A percentile compares a stretch with the other conserved stretches of the same genome.
These are phyloP conservation scores for Candida quercuum DNA, from an alignment of 805 yeast species.

Conservation along the genomic window DNA sequence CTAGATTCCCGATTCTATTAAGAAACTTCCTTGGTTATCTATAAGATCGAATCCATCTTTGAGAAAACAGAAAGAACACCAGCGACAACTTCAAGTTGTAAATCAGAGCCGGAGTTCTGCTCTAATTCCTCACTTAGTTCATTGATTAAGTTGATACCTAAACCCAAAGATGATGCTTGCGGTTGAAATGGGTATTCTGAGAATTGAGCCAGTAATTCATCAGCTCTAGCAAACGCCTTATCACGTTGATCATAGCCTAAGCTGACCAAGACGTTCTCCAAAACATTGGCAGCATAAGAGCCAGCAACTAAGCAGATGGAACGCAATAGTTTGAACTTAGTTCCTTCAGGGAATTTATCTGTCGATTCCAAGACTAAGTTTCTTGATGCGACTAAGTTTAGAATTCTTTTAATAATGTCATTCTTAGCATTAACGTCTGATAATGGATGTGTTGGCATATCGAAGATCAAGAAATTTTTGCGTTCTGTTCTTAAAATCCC, in stretches of 20 bases:
- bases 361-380: slow-evolving; percentile 53
- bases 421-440: slow-evolving; percentile 83
- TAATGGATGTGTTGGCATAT: slow-evolving; percentile 98
- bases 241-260: slow-evolving; percentile 86
- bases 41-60: slow-evolving; percentile 85
- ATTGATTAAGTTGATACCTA: slow-evolving; percentile 61
- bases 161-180: slow-evolving; percentile 55
- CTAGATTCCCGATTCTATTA: background rate
- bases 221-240: slow-evolving; percentile 90
- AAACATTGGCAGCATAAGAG: slow-evolving; percentile 92
- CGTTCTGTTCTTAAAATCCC: slow-evolving; percentile 95
- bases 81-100: slow-evolving; percentile 83
- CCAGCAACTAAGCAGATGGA: slow-evolving; percentile 81
- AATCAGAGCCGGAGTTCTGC: slow-evolving; percentile 37
- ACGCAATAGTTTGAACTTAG: slow-evolving; percentile 68
- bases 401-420: slow-evolving; percentile 65
- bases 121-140: slow-evolving; percentile 40
- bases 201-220: slow-evolving; percentile 77
- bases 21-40: slow-evolving; percentile 11
- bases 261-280: slow-evolving; percentile 78
- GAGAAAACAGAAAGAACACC: slow-evolving; percentile 89
- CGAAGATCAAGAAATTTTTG: slow-evolving; percentile 88
- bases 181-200: slow-evolving; percentile 80
- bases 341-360: slow-evolving; percentile 62
- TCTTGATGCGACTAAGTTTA: slow-evolving; percentile 66